phyloP scores from a whole-genome alignment of 2,329 filamentous ascomycete species.

The Diaporthe citriasiana region DNA sequence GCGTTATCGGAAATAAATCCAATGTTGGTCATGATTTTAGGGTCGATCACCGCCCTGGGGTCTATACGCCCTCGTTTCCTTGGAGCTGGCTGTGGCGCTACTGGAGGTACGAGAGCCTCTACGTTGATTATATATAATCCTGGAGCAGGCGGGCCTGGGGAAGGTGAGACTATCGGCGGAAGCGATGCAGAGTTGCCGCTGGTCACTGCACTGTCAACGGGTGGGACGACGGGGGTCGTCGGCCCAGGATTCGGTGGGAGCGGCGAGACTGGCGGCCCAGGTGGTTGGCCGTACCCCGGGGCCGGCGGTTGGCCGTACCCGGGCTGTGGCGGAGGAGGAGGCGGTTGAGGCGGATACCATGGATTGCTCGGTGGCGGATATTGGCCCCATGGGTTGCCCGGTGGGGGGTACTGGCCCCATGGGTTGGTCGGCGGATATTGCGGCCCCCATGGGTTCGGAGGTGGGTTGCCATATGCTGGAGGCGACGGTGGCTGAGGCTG shows the following conservation, averaged over 20 bases:
- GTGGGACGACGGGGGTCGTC: background rate
- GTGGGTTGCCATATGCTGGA: background rate
- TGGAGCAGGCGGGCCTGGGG: background rate
- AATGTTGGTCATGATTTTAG: background rate
- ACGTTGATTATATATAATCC: conserved; percentile 1
- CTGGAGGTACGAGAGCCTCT: background rate
- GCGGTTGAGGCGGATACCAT: background rate
- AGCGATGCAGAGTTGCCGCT: background rate
- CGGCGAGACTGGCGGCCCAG: background rate
- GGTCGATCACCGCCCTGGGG: background rate
- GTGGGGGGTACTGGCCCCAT: background rate
- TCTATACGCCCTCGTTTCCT: background rate
- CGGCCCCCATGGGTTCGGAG: background rate
- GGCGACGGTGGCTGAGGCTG: background rate
- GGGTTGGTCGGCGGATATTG: conserved; percentile 1
- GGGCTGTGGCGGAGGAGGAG: background rate
- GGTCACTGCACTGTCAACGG: background rate
- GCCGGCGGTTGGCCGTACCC: background rate
- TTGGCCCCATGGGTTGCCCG: background rate
- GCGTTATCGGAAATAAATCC: background rate
- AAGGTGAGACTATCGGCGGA: background rate
- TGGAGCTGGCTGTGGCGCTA: background rate
- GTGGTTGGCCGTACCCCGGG: background rate
- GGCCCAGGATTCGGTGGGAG: background rate
- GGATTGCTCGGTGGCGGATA: background rate